A percentile compares a stretch with the other conserved stretches of the same genome.
phyloP scores from a whole-genome alignment of 148 eudicot species.

The Chenopodium quinoa region DNA sequence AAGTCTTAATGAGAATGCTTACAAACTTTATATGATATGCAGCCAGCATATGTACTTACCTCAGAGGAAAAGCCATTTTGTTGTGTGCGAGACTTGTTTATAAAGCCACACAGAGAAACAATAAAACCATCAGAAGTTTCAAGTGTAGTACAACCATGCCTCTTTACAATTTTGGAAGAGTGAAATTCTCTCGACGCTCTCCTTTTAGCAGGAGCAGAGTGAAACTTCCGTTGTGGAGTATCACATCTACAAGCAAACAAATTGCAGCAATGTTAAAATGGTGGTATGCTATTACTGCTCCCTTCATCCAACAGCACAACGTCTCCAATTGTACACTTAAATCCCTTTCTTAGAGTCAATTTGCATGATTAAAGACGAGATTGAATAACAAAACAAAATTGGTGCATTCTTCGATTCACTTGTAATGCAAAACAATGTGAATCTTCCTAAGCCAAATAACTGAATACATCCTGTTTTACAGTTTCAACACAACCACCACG shows the following conservation, averaged over 20 bases:
- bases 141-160: conserved; percentile 49
- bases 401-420: background rate
- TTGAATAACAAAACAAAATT: too few species aligned
- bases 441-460: background rate
- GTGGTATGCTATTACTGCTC: background rate
- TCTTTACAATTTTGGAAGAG: conserved; percentile 34
- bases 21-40: background rate
- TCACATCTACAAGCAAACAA: conserved; percentile 11
- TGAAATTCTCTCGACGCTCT: conserved; percentile 29
- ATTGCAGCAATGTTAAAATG: background rate
- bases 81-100: conserved; percentile 46
- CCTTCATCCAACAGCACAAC: background rate
- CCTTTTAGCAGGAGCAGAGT: conserved; percentile 22
- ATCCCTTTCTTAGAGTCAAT: background rate
- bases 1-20: background rate
- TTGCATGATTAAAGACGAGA: background rate
- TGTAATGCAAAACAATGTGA: background rate
- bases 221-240: background rate
- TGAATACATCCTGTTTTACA: background rate
- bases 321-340: too few species aligned
- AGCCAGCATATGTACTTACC: conserved; percentile 27
- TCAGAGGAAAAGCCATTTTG: conserved; percentile 56
- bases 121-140: conserved; percentile 58
- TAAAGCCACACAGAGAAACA: conserved; percentile 39
- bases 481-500: background rate